Base-by-base conservation (phyloP, 345 rosid species). In the Euphorbia pulcherrima region DNA sequence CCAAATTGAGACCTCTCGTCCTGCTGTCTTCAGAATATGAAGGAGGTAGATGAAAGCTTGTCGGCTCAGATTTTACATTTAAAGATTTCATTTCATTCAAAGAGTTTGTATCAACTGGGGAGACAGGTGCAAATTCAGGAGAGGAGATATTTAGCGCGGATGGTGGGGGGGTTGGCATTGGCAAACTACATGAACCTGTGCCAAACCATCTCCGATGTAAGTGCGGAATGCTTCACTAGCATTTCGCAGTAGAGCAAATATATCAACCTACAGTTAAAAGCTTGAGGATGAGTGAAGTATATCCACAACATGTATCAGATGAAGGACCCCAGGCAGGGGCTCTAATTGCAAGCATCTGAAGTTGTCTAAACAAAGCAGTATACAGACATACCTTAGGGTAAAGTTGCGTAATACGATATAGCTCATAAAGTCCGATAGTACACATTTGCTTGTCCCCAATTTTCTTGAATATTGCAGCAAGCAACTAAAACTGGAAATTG, bases 181-280 rank as follows among this genome's bases (percentile, higher is more conserved):
- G 90, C 80, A 95, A 60, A 78, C 93, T 95, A 26, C 92, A 90
- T 87, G 44, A 65, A 95, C 99, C 99, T 95, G 96, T 24, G 98
- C 94, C 68, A 95, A 80, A 66, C 99, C 99, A 72, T 95, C 99
- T 76, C 96, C 90, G 55, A 95, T 95, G 76, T 95, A 95, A 58
- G 97, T 95, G 40, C 99, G 92, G 75, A 95, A 95, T 7, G 99
- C 98, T 79, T 95, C 99, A 12, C 99, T 95, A 55, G 99, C 99
- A 84, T 95, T 95, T 80, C 92, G 99, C 70, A 95, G 97, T 75
- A 92, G 99, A 74, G 96, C 68, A 68, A 92, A 95, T 74, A 95
- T 95, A 83, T 95, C 97, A 58, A 92, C 99, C 99, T 95, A 69
- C 60, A 30, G 27, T 50, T 29, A 0, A 0, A 26, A 52, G 33